Evolutionary conservation across 2,329 filamentous ascomycete genomes (phyloP), one percentile per base, ranked within the genome.

Genomic region (Paecilomyces variotii): DNA sequence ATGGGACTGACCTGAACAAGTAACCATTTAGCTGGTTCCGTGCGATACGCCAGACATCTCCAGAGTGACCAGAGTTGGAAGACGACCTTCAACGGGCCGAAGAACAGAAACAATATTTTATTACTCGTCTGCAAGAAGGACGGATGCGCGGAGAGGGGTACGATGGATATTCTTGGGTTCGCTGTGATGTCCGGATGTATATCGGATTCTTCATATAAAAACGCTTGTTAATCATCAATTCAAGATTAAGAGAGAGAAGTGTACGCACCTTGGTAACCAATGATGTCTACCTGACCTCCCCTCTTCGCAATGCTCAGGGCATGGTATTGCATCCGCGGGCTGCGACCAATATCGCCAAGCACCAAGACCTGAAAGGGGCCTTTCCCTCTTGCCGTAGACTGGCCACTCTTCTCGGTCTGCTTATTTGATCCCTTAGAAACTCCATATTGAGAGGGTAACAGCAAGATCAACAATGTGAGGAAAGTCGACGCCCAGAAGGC

Each of bases 241-340:
- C 28, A 34, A 58, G 34, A 7, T 25, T 24, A 53, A 28, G 35
- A 51, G 49, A 25, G 35, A 11, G 50, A 27, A 32, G 7, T 3
- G 19, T 57, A 54, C 70, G 61, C 72, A 92, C 91, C 90, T 71
- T 87, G 81, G 71, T 97, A 97, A 53, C 93, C 94, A 65, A 99
- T 87, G 11, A 99, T 78, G 70, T 93, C 87, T 24, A 97, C 93
- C 34, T 82, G 81, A 5, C 86, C 88, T 26, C 90, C 90, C 69
- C 91, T 86, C 67, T 87, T 89, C 49, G 91, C 90, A 68, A 97
- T 86, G 72, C 93, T 97, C 65, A 96, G 79, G 24, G 93, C 93
- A 82, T 99, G 94, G 68, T 99, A 97, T 71, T 97, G 92, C 93
- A 99, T 99, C 58, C 94, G 90, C 55, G 94, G 94, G 71, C 93